A percentile compares a stretch with the other conserved stretches of the same genome.
Evolutionary conservation across 768 basidiomycete genomes (phyloP).

Genomic region (Atractiella rhizophila): DNA sequence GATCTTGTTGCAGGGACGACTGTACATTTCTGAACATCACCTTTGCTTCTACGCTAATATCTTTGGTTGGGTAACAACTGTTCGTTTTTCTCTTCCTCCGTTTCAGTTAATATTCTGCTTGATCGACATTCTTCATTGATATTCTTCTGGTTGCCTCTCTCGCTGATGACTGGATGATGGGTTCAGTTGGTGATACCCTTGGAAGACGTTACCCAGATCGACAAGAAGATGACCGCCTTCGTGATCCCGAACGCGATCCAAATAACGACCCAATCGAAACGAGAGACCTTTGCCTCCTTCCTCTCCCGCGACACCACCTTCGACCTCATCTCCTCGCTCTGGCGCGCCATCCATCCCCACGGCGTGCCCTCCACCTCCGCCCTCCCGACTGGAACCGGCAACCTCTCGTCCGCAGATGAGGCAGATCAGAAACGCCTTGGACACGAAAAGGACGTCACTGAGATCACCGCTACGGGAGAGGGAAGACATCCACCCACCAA

Average conservation of each 20-base stretch:
- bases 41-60: conserved; percentile 99
- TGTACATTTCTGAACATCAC: conserved; percentile 96
- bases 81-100: conserved; percentile 26
- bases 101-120: neutral
- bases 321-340: conserved; percentile 87
- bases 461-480: no score
- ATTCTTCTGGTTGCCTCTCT: no score
- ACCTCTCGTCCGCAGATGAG: conserved; percentile 1
- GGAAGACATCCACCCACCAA: no score
- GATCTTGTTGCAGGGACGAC: conserved; percentile 78
- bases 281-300: conserved; percentile 90
- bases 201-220: conserved; percentile 55
- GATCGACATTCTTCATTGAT: no score
- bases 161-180: no score
- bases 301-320: conserved; percentile 84
- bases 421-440: conserved; percentile 1
- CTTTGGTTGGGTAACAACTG: conserved; percentile 95
- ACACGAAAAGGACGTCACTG: no score
- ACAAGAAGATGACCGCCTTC: conserved; percentile 93
- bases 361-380: conserved; percentile 24
- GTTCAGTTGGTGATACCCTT: conserved; percentile 69
- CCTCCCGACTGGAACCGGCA: conserved; percentile 15
- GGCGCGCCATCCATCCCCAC: conserved; percentile 70
- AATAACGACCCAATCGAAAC: conserved; percentile 48
- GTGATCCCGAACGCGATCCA: conserved; percentile 93